A percentile compares a stretch with the other conserved stretches of the same genome.
These are phyloP conservation scores for Silene coronaria DNA, from an alignment of 179 eudicot species.

Conservation along the genomic window DNA sequence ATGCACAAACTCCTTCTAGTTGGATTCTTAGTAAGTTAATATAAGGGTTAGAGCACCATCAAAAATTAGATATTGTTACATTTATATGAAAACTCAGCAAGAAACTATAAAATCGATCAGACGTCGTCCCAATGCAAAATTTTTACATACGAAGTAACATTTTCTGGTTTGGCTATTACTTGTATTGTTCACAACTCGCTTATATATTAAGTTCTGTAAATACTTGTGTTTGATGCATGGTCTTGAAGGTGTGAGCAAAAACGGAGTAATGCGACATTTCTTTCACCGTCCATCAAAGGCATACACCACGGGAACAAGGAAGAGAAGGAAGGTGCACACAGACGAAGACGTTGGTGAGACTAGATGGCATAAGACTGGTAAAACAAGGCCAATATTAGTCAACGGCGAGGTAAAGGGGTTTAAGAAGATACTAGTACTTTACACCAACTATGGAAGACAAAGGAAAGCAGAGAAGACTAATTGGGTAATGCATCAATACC, in stretches of 20 bases:
- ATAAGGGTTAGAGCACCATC: no score
- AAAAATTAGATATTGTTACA: no score
- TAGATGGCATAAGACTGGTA: conserved; percentile 91
- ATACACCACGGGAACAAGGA: conserved; percentile 78
- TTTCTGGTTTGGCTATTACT: no score
- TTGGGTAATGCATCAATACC: conserved; percentile 98
- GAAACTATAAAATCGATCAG: no score
- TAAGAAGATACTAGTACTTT: conserved; percentile 81
- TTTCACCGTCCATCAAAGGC: conserved; percentile 88
- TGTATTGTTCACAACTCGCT: no score
- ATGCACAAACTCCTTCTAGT: not conserved
- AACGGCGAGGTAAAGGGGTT: conserved; percentile 54
- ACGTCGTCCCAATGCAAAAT: no score
- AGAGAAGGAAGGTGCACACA: conserved; percentile 68
- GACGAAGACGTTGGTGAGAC: conserved; percentile 62
- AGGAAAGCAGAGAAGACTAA: conserved; percentile 81
- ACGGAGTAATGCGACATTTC: conserved; percentile 82
- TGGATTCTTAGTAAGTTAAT: no score
- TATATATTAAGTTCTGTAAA: not conserved
- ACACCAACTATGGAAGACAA: conserved; percentile 90
- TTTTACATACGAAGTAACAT: no score
- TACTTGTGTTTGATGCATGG: not conserved
- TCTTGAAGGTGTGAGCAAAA: conserved; percentile 60
- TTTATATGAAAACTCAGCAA: no score
- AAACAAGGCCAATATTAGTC: conserved; percentile 49